Percentiles rank a stretch among this genome's conserved stretches.
These are phyloP conservation scores for Raddia guianensis DNA, from an alignment of 176 grass and related monocot genomes.

Conservation along the genomic window DNA sequence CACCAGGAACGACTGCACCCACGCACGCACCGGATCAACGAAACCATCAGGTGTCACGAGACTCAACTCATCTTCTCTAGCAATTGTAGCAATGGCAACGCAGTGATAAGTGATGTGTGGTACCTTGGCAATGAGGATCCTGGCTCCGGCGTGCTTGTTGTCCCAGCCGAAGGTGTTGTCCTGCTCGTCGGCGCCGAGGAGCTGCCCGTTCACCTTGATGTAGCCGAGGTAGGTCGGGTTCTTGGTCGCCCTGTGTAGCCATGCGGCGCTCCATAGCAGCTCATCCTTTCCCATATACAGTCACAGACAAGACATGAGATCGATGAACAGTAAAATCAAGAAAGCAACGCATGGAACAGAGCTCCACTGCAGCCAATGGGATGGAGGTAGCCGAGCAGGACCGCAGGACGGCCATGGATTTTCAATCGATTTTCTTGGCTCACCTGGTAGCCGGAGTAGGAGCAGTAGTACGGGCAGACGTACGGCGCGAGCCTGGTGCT, in stretches of 20 bases:
- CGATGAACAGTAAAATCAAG: background rate
- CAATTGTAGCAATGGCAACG: background rate
- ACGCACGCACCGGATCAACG: background rate
- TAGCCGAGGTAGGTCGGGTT: conserved; percentile 72
- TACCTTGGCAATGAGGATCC: conserved; percentile 79
- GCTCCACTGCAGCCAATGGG: conserved; percentile 24
- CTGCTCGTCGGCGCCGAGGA: conserved; percentile 82
- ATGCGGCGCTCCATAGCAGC: conserved; percentile 85
- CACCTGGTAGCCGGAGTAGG: conserved; percentile 94
- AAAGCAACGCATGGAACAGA: background rate
- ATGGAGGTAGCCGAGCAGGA: background rate
- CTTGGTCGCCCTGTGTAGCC: conserved; percentile 88
- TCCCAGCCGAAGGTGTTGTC: conserved; percentile 98
- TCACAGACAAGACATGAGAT: background rate
- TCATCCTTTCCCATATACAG: conserved; percentile 55
- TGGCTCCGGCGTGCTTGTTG: conserved; percentile 96
- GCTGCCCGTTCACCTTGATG: conserved; percentile 83
- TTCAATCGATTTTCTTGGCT: background rate
- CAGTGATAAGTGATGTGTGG: background rate
- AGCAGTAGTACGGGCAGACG: conserved; percentile 96
- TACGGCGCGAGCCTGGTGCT: conserved; percentile 58
- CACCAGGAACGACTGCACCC: conserved; percentile 66
- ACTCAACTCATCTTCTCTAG: background rate
- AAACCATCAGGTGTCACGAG: background rate
- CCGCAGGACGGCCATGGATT: background rate